A percentile compares a stretch with the other conserved stretches of the same genome.
These are phyloP conservation scores for Coemansia sp. DNA, from an alignment of 192 early-diverging fungal genomes.

Conservation along the genomic window DNA sequence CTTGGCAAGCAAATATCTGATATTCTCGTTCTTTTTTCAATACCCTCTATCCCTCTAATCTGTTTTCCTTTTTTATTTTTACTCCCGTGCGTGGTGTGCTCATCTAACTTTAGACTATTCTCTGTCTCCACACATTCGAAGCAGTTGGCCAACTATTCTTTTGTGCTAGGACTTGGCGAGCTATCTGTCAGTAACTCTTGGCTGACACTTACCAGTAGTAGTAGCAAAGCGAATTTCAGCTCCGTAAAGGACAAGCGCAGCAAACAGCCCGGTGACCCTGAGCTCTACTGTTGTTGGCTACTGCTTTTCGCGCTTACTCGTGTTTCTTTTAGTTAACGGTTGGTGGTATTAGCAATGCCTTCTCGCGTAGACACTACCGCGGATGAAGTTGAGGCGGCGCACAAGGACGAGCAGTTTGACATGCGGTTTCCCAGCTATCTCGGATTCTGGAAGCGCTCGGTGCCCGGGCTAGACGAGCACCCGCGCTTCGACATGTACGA, in stretches of 20 bases:
- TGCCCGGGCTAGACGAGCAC: conserved; percentile 68
- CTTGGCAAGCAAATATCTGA: background rate
- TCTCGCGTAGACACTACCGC: conserved; percentile 24
- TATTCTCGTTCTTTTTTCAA: conserved; percentile 2
- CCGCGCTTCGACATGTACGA: conserved; percentile 84
- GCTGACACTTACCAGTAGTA: background rate
- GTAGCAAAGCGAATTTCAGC: background rate
- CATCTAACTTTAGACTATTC: background rate
- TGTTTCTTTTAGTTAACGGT: background rate
- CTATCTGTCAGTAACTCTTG: background rate
- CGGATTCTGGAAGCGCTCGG: conserved; percentile 79
- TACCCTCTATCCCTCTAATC: background rate
- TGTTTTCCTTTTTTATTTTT: background rate
- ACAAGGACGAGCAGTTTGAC: conserved; percentile 57
- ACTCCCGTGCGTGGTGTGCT: background rate
- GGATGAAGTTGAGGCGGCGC: conserved; percentile 35
- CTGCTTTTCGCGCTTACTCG: background rate
- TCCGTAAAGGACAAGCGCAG: background rate
- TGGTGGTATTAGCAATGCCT: conserved; percentile 21
- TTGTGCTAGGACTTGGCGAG: background rate
- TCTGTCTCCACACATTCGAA: background rate
- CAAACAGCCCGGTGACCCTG: background rate
- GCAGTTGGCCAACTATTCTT: background rate
- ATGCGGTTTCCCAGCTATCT: conserved; percentile 75
- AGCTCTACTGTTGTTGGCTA: background rate